These are phyloP conservation scores for Tulasnella sp. DNA, from an alignment of 768 basidiomycete genomes.

Conservation along the genomic window DNA sequence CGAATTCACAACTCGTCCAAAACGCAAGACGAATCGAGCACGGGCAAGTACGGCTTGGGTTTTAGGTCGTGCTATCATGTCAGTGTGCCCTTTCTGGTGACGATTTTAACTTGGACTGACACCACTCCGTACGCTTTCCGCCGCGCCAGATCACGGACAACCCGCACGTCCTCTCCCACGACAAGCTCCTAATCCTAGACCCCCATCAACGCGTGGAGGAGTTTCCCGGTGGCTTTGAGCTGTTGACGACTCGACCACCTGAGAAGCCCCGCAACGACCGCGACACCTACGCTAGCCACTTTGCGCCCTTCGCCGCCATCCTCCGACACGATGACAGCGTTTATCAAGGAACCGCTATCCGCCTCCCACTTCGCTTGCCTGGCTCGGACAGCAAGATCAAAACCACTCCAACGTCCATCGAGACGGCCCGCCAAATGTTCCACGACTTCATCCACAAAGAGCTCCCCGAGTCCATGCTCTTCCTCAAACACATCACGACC, in stretches of 20 bases:
- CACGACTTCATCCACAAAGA: constrained; percentile 29
- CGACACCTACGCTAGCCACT: background rate
- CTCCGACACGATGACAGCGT: background rate
- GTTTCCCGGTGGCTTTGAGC: background rate
- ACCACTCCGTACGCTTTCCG: background rate
- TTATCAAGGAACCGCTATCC: constrained; percentile 50
- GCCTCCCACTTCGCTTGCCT: constrained; percentile 52
- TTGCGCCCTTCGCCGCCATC: constrained; percentile 16
- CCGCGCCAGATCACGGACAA: constrained; percentile 29
- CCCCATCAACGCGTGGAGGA: constrained; percentile 21
- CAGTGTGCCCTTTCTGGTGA: background rate
- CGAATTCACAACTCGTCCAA: constrained; percentile 12
- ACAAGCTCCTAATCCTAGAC: constrained; percentile 22
- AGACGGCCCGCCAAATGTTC: constrained; percentile 51
- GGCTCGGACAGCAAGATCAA: constrained; percentile 44
- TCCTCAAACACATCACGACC: constrained; percentile 31
- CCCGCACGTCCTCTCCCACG: constrained; percentile 18
- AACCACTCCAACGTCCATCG: constrained; percentile 49
- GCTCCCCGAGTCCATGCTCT: constrained; percentile 11
- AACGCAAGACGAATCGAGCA: constrained; percentile 17
- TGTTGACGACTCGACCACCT: background rate
- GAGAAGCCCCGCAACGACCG: background rate
- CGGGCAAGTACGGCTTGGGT: constrained; percentile 23
- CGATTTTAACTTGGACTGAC: background rate
- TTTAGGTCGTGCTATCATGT: constrained; percentile 30